Conservation (phyloP, 345 rosid genomes). For the Populus ilicifolia region DNA sequence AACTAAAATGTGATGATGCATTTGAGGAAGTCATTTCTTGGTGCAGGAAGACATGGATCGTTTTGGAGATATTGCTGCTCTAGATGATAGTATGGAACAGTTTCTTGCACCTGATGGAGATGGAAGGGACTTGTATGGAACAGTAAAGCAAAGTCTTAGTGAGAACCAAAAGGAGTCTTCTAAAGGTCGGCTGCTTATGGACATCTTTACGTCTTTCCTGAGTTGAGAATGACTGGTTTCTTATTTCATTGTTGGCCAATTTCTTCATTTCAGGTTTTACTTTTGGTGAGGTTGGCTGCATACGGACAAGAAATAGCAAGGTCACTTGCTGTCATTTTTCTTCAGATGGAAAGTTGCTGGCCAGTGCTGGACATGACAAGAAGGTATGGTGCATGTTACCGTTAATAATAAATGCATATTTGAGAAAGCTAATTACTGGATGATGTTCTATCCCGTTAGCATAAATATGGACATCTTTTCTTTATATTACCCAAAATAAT, state of each 20-base stretch:
- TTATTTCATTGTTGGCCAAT: background rate
- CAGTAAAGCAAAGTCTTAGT: slow-evolving; percentile 39
- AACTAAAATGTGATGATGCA: background rate
- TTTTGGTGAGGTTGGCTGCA: slow-evolving; percentile 57
- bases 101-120: slow-evolving; percentile 51
- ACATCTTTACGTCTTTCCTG: background rate
- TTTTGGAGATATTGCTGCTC: slow-evolving; percentile 46
- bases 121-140: slow-evolving; percentile 42
- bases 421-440: background rate
- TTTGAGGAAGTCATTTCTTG: slow-evolving; percentile 12
- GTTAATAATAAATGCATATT: background rate
- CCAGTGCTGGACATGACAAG: slow-evolving; percentile 69
- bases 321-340: slow-evolving; percentile 83
- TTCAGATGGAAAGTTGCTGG: slow-evolving; percentile 70
- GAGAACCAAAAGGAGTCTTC: slow-evolving; percentile 48
- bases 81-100: slow-evolving; percentile 61
- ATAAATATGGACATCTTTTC: background rate
- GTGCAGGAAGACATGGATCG: slow-evolving; percentile 62
- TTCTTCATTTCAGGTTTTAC: slow-evolving; percentile 46
- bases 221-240: background rate
- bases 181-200: slow-evolving; percentile 32
- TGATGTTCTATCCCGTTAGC: background rate
- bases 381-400: slow-evolving; percentile 36
- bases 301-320: slow-evolving; percentile 50
- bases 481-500: background rate